These are phyloP conservation scores for Aspergillus sojae DNA, from an alignment of 2,329 filamentous ascomycete genomes.

Conservation along the genomic window DNA sequence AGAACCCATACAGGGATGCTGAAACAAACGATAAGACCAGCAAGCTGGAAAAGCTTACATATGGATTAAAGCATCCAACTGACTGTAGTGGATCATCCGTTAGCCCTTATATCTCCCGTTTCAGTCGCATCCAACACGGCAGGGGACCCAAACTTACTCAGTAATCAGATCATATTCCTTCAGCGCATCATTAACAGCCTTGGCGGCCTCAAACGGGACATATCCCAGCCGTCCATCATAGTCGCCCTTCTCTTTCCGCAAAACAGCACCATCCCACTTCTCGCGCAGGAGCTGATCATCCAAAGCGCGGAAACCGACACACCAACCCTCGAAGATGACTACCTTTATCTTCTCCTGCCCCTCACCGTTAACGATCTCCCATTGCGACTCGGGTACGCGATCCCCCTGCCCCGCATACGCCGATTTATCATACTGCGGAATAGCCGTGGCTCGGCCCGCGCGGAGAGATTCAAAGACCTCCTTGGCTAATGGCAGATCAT, in stretches of 20 bases:
- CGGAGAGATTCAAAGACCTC: constrained; percentile 65
- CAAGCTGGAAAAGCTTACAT: constrained; percentile 48
- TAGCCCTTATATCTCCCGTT: constrained; percentile 11
- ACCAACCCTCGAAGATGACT: constrained; percentile 89
- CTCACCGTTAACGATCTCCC: constrained; percentile 56
- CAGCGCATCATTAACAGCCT: constrained; percentile 62
- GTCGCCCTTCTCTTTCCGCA: constrained; percentile 49
- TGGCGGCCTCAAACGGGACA: constrained; percentile 58
- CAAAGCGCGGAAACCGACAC: constrained; percentile 76
- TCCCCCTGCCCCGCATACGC: constrained; percentile 76
- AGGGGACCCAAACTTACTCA: constrained; percentile 35
- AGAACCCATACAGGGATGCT: constrained; percentile 1
- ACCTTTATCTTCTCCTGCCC: constrained; percentile 53
- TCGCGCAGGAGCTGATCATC: constrained; percentile 56
- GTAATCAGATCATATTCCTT: constrained; percentile 62
- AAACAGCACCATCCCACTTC: constrained; percentile 55
- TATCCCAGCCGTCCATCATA: constrained; percentile 57
- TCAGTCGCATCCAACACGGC: background rate
- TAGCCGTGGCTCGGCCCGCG: constrained; percentile 54
- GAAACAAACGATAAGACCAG: background rate
- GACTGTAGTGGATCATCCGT: constrained; percentile 33
- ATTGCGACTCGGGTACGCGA: constrained; percentile 63
- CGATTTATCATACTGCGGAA: constrained; percentile 85
- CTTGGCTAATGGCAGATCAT: constrained; percentile 70
- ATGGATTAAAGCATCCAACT: constrained; percentile 66